phyloP scores from a whole-genome alignment of 345 rosid genomes.

The Citrus australasica region DNA sequence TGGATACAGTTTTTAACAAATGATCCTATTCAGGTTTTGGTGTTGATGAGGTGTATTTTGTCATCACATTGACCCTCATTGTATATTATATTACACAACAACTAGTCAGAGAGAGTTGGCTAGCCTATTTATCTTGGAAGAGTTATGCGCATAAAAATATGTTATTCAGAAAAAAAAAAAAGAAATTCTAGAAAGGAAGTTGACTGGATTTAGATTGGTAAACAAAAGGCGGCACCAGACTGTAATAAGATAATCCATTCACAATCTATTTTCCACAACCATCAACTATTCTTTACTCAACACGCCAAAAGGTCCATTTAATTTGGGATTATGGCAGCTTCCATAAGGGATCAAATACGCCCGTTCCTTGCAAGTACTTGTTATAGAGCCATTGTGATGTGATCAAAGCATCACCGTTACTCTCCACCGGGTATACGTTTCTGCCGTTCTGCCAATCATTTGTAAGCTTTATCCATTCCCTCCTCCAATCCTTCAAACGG shows the following conservation, averaged over 20 bases:
- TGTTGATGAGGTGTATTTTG: neutral
- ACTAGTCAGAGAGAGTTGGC: neutral
- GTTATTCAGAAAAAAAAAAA: neutral
- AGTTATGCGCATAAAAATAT: too few relatives aligned
- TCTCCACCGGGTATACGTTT: slow-evolving; percentile 31
- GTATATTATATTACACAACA: too few relatives aligned
- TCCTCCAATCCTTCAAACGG: slow-evolving; percentile 52
- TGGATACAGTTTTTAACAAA: too few relatives aligned
- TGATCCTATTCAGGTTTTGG: too few relatives aligned
- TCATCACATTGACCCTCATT: neutral
- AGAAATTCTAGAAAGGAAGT: neutral
- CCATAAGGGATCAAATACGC: slow-evolving; percentile 23
- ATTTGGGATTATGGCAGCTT: neutral
- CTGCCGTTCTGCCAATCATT: slow-evolving; percentile 58
- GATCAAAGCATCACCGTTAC: slow-evolving; percentile 41
- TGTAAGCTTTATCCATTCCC: slow-evolving; percentile 63
- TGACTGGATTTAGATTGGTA: neutral
- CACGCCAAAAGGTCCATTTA: neutral
- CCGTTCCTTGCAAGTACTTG: slow-evolving; percentile 39
- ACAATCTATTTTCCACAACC: neutral
- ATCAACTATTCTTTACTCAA: neutral
- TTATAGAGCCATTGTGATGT: slow-evolving; percentile 34
- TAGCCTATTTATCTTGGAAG: neutral
- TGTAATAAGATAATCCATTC: neutral
- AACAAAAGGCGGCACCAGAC: too few relatives aligned